phyloP scores from a whole-genome alignment of 2,329 filamentous ascomycete species.

The Verticillium albo-atrum region DNA sequence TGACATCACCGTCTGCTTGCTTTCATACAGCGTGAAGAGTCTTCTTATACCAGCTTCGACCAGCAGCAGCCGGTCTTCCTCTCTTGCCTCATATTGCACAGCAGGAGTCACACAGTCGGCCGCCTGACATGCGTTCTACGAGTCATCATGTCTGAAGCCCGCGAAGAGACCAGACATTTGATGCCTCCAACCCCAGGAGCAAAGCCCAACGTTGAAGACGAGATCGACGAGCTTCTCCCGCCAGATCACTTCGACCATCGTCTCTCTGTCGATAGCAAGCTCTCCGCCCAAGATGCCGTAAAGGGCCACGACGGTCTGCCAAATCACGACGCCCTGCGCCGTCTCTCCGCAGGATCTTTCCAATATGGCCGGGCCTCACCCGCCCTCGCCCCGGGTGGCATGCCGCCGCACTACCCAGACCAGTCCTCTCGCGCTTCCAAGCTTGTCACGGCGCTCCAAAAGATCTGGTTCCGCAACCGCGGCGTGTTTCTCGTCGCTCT shows the following conservation, averaged over 20 bases:
- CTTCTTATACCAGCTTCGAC: neutral
- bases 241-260: conserved; percentile 18
- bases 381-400: conserved; percentile 13
- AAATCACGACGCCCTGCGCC: conserved; percentile 26
- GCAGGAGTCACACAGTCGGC: neutral
- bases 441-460: conserved; percentile 10
- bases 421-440: neutral
- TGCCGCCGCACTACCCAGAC: neutral
- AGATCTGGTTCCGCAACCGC: conserved; percentile 61
- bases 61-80: neutral
- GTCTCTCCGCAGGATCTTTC: conserved; percentile 35
- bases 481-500: conserved; percentile 69
- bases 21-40: neutral
- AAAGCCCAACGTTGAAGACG: conserved; percentile 17
- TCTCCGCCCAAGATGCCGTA: conserved; percentile 12
- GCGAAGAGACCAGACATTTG: conserved; percentile 6
- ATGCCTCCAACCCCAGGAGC: conserved; percentile 16
- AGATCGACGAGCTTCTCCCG: conserved; percentile 14
- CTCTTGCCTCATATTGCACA: neutral
- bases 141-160: conserved; percentile 14
- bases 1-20: neutral
- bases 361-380: conserved; percentile 19
- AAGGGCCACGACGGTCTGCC: conserved; percentile 18
- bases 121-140: neutral
- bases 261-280: conserved; percentile 17